Evolutionary conservation across 371 early-diverging fungal genomes (phyloP), one percentile per base, ranked within the genome.

Genomic region (Syncephalastrum monosporum): DNA sequence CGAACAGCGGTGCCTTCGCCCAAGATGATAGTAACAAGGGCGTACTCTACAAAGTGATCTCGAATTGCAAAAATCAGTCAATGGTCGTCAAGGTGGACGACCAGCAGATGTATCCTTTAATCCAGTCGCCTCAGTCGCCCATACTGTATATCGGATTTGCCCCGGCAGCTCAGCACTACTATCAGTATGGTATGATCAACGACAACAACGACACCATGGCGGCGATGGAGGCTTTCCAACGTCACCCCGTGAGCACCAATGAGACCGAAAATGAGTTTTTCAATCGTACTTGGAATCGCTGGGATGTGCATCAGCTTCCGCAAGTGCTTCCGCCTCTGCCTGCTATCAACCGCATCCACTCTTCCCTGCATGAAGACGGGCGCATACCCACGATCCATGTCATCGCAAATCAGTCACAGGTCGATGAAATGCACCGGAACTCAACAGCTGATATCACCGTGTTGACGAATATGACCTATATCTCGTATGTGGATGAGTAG

Each of bases 381-480:
- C 55, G 64, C 24, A 68, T 68, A 21, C 56, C 64, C 5, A 63
- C 64, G 10, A 52, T 63, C 0, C 48, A 68, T 24, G 23, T 63
- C 33, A 16, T 23, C 5, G 68, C 51, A 12, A 49, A 63, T 14
- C 63, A 68, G 42, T 13, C 53, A 2, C 56, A 47, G 10, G 21
- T 63, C 14, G 58, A 68, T 29, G 12, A 41, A 4, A 56, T 68
- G 55, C 60, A 63, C 16, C 29, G 38, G 1, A 60, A 63, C 12
- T 19, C 44, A 5, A 42, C 41, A 4, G 53, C 46, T 2, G 57
- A 63, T 17, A 59, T 38, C 13, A 42, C 47, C 27, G 55, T 60
- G 7, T 4, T 38, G 21, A 15, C 47, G 5, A 38, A 56, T 1
- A 50, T 68, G 57, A 48, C 56, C 15, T 63, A 57, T 23, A 63